phyloP scores from a whole-genome alignment of 805 yeast species.

The Ogataea nonfermentans region DNA sequence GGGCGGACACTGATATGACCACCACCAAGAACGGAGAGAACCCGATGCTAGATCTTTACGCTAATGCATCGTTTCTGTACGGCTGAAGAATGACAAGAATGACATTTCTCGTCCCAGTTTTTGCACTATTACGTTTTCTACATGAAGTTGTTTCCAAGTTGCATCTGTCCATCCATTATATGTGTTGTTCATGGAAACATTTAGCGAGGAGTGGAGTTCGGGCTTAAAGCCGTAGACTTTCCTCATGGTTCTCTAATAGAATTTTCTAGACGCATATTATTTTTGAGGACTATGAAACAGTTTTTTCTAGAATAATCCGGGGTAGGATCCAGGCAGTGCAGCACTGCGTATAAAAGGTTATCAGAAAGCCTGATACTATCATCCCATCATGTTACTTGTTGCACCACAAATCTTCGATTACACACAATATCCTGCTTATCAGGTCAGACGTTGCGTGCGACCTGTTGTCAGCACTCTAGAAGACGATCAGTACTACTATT shows the following conservation, averaged over 20 bases:
- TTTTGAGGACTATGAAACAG: background rate
- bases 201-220: too few relatives aligned
- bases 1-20: slow-evolving; percentile 71
- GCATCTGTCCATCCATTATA: too few relatives aligned
- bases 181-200: background rate
- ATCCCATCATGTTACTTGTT: slow-evolving; percentile 21
- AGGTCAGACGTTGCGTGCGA: slow-evolving; percentile 9
- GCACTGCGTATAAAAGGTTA: background rate
- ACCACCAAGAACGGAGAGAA: slow-evolving; percentile 76
- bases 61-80: slow-evolving; percentile 67
- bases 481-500: slow-evolving; percentile 25
- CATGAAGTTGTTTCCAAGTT: too few relatives aligned
- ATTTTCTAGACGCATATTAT: slow-evolving; percentile 16
- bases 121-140: slow-evolving; percentile 1
- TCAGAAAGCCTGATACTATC: background rate
- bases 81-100: too few relatives aligned
- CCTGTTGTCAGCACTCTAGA: slow-evolving; percentile 15
- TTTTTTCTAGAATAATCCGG: slow-evolving; percentile 17
- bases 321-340: slow-evolving; percentile 11
- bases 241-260: too few relatives aligned
- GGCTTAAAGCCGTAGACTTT: too few relatives aligned
- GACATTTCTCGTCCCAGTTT: too few relatives aligned
- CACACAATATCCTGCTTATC: slow-evolving; percentile 1
- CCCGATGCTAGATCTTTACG: slow-evolving; percentile 77
- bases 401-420: slow-evolving; percentile 14